These are phyloP conservation scores for Venturia effusa DNA, from an alignment of 2,329 filamentous ascomycete species.

Conservation along the genomic window DNA sequence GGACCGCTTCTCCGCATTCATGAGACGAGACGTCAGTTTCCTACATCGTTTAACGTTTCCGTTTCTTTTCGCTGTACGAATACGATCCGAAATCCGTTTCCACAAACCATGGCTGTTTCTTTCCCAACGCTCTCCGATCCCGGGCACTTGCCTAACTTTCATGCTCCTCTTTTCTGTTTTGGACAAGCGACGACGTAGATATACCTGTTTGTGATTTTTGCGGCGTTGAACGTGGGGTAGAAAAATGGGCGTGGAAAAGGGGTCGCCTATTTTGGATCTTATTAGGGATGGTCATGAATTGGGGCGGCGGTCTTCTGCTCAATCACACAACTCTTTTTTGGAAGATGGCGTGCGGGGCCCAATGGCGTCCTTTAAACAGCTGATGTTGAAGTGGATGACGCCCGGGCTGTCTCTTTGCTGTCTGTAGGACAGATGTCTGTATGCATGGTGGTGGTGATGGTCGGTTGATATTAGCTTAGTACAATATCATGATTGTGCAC, in stretches of 20 bases:
- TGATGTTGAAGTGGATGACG: not conserved
- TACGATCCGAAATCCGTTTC: not conserved
- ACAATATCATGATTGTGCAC: not conserved
- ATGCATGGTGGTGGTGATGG: not conserved
- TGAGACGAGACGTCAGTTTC: not conserved
- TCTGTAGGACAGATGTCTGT: not conserved
- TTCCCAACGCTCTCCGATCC: not conserved
- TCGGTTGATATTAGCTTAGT: not conserved
- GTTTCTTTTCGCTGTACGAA: not conserved
- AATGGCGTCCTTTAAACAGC: not conserved
- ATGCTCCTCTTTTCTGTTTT: not conserved
- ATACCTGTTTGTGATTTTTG: not conserved
- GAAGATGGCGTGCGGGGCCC: not conserved
- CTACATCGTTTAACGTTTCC: not conserved
- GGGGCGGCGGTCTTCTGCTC: not conserved
- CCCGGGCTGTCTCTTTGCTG: not conserved
- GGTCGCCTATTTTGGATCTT: not conserved
- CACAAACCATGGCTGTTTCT: not conserved
- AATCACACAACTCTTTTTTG: not conserved
- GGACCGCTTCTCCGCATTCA: not conserved
- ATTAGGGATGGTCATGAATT: constrained; percentile 1
- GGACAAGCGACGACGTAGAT: not conserved
- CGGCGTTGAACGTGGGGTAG: not conserved
- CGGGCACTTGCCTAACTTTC: not conserved
- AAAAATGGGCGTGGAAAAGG: not conserved